phyloP scores from a whole-genome alignment of 1,139 yeast species.

The Arxiozyma telluris region DNA sequence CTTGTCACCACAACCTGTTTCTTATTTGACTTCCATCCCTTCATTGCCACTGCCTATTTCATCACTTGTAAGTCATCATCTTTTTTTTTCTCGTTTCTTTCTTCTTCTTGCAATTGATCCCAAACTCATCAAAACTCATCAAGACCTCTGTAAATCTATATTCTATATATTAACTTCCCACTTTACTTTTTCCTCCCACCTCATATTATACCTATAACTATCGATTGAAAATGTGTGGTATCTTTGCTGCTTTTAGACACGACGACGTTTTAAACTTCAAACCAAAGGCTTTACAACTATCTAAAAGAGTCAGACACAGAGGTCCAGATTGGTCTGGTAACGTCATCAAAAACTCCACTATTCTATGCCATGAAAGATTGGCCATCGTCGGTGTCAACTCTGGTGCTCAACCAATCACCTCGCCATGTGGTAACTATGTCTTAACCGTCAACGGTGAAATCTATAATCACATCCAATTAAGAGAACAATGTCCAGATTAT shows the following conservation, averaged over 20 bases:
- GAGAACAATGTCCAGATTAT: conserved; percentile 67
- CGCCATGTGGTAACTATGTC: conserved; percentile 61
- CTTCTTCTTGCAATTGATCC: too few relatives aligned
- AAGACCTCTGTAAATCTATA: too few relatives aligned
- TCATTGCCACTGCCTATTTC: too few relatives aligned
- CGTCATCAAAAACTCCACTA: conserved; percentile 65
- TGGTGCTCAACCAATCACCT: conserved; percentile 95
- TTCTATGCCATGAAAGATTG: conserved; percentile 86
- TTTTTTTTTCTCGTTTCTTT: too few relatives aligned
- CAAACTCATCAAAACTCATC: too few relatives aligned
- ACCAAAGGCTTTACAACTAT: conserved; percentile 75
- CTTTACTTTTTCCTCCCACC: background rate
- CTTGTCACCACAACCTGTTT: background rate
- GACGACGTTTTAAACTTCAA: conserved; percentile 75
- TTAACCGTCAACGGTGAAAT: conserved; percentile 96
- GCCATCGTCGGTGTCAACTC: conserved; percentile 93
- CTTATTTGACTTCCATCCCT: too few relatives aligned
- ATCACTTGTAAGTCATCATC: too few relatives aligned
- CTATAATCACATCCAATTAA: conserved; percentile 86
- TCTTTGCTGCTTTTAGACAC: conserved; percentile 83
- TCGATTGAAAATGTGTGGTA: conserved; percentile 79
- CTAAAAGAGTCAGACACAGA: conserved; percentile 92
- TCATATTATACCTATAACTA: background rate
- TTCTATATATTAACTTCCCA: background rate
- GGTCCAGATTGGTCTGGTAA: conserved; percentile 99